Evolutionary conservation across 2,329 filamentous ascomycete genomes (phyloP).

Genomic region (Trichoderma lentiforme): DNA sequence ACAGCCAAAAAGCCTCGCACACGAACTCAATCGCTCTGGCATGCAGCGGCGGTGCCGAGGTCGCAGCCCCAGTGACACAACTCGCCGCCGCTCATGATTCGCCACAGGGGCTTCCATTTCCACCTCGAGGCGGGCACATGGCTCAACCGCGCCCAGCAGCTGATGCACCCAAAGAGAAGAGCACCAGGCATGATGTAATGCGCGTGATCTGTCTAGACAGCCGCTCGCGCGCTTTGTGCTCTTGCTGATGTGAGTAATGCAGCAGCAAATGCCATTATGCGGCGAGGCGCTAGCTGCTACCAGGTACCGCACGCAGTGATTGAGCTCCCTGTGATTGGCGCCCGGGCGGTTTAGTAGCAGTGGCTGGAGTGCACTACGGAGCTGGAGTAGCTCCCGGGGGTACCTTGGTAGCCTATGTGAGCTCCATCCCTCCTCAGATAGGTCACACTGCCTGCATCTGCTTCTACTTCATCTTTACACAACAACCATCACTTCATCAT

Average conservation of each 20-base stretch:
- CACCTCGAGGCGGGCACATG: conserved; percentile 8
- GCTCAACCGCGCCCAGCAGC: background rate
- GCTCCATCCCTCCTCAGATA: background rate
- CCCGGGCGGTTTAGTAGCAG: too few species aligned
- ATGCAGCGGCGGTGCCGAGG: background rate
- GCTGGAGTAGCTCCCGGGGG: background rate
- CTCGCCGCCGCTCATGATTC: background rate
- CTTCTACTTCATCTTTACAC: background rate
- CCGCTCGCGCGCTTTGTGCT: background rate
- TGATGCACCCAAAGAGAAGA: background rate
- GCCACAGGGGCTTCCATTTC: background rate
- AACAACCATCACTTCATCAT: background rate
- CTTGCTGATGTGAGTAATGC: background rate
- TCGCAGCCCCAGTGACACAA: background rate
- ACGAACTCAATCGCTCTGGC: background rate
- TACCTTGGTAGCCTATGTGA: background rate
- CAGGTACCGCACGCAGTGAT: background rate
- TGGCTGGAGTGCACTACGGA: background rate
- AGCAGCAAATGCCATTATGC: background rate
- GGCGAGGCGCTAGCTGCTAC: background rate
- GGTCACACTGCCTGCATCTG: background rate
- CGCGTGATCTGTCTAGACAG: background rate
- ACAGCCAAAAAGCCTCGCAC: background rate
- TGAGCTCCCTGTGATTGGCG: conserved; percentile 8
- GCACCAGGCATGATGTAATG: background rate